phyloP scores from a whole-genome alignment of 495 filamentous ascomycete genomes.

The Rhypophila decipiens region DNA sequence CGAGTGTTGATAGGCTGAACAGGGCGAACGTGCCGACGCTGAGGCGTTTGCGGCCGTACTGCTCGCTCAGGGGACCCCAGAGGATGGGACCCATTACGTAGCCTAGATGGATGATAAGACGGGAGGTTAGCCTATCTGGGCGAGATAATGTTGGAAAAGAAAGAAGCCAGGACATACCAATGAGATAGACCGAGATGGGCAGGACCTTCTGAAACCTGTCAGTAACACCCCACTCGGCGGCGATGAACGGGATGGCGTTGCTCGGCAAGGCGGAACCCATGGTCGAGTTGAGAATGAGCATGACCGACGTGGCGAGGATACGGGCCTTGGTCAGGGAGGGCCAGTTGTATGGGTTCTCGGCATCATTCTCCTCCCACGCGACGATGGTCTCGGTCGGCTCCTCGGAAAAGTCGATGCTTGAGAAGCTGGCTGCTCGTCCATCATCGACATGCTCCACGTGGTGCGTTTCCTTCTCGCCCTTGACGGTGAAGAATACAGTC shows the following conservation, averaged over 20 bases:
- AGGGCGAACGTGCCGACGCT: slow-evolving; percentile 54
- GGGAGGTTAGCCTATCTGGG: too few relatives aligned
- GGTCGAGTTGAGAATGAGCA: slow-evolving; percentile 68
- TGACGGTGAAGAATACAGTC: too few relatives aligned
- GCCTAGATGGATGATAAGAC: too few relatives aligned
- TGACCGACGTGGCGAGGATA: slow-evolving; percentile 50
- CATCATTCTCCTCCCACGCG: slow-evolving; percentile 43
- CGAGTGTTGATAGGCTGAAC: slow-evolving; percentile 64
- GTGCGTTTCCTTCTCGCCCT: too few relatives aligned
- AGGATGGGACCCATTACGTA: slow-evolving; percentile 43
- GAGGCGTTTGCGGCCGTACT: slow-evolving; percentile 59
- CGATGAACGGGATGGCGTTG: slow-evolving; percentile 54
- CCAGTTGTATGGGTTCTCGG: slow-evolving; percentile 54
- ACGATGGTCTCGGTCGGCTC: slow-evolving; percentile 33
- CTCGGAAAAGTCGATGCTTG: slow-evolving; percentile 13
- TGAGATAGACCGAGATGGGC: slow-evolving; percentile 67
- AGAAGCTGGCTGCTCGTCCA: background rate
- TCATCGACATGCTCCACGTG: background rate
- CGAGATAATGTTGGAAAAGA: too few relatives aligned
- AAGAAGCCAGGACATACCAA: slow-evolving; percentile 45
- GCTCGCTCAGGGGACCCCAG: slow-evolving; percentile 66
- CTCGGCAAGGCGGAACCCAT: slow-evolving; percentile 62
- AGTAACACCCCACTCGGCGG: slow-evolving; percentile 50
- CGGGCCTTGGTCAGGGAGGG: slow-evolving; percentile 49
- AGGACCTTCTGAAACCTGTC: slow-evolving; percentile 55